Base-by-base conservation (phyloP, 2,329 filamentous ascomycete species). In the Talaromyces sp. region DNA sequence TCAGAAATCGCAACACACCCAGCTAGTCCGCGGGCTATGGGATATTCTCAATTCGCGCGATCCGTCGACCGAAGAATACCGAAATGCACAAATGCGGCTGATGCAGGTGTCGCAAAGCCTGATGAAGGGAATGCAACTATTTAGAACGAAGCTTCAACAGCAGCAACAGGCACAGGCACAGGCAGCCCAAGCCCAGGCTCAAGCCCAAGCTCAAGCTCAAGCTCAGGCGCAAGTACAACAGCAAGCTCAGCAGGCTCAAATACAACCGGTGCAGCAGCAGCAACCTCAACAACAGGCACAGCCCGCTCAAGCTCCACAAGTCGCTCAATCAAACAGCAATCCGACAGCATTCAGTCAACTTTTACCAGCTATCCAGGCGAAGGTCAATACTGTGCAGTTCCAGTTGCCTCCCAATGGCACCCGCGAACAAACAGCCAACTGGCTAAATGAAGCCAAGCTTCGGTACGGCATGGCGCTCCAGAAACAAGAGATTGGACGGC, bases 1-100 rank as follows among this genome's bases (percentile, higher is more conserved):
- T 58, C 81, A 85, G 69, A 88, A 87, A 75, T 74, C 80, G 52
- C 82, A 85, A 68, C 86, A 87, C 70, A 83, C 83, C 65, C 76
- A 80, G 58, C 78, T 83, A 22, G 81, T 88, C 67, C 79, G 81
- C 64, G 82, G 79, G 66, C 79, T 86, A 59, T 88, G 85, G 85
- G 80, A 81, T 35, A 74, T 80, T 37, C 77, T 85, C 60, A 82
- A 85, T 66, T 80, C 72, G 49, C 80, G 80, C 47, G 79, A 84
- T 13, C 75, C 77, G 39, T 81, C 82, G 62, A 84, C 79, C 60
- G 72, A 77, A 1, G 82, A 85, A 66, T 82, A 85, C 69, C 79
- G 79, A 64, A 75, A 77, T 49, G 84, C 83, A 13, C 81, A 83
- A 60, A 74, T 78, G 33, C 84, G 83, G 68, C 79, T 87, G 22